These are phyloP conservation scores for Globisporangium radiosum DNA, from an alignment of 352 stramenopile genomes.

Conservation along the genomic window DNA sequence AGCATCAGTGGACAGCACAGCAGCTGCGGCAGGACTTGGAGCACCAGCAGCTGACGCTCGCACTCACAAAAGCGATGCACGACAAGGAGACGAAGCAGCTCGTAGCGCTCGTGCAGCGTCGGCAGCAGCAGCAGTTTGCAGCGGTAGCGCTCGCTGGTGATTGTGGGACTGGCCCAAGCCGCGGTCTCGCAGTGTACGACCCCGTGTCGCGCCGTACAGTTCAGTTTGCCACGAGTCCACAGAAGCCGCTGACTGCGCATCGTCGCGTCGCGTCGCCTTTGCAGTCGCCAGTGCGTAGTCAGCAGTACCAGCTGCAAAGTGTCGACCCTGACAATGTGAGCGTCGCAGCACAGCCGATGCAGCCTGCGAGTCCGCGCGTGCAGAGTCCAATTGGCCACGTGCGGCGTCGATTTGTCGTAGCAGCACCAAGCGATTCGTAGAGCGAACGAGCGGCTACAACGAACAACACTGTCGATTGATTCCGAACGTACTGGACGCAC, in stretches of 20 bases:
- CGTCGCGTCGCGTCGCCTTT: background rate
- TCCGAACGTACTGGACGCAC: too few relatives aligned
- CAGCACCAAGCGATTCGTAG: too few relatives aligned
- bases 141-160: too few relatives aligned
- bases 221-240: conserved; percentile 6
- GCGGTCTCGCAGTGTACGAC: conserved; percentile 31
- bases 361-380: background rate
- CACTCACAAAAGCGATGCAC: conserved; percentile 58
- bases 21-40: conserved; percentile 29
- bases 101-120: conserved; percentile 30
- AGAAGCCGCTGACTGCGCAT: conserved; percentile 18
- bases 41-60: conserved; percentile 24
- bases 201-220: conserved; percentile 29
- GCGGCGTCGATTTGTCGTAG: background rate
- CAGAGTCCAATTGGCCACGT: conserved; percentile 7
- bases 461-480: too few relatives aligned
- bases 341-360: background rate
- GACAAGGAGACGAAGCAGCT: conserved; percentile 65
- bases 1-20: conserved; percentile 28
- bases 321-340: background rate
- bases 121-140: conserved; percentile 29
- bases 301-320: background rate
- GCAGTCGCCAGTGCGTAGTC: background rate
- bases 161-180: too few relatives aligned
- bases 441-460: too few relatives aligned